Base-by-base conservation (phyloP, 2,329 filamentous ascomycete genomes). In the Leptoxyphium fumago region DNA sequence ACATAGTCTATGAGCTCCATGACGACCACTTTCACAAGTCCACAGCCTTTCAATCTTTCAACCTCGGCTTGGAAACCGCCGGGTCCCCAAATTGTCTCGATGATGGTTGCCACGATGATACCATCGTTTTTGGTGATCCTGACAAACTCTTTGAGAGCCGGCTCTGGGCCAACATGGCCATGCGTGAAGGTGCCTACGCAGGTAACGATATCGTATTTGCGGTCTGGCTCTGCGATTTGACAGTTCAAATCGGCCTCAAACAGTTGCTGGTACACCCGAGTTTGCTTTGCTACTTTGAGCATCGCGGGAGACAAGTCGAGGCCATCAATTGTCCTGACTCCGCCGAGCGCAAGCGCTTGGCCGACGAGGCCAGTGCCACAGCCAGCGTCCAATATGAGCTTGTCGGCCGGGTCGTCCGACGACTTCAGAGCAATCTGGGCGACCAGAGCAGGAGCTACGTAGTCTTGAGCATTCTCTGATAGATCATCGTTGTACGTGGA, bases 161-260 rank as follows among this genome's bases (percentile, higher is more conserved):
- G 58, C 38, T 60, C 55, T 0, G 73, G 71, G 1, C 72, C 73
- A 30, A 77, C 67, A 48, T 77, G 73, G 10, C 70, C 71, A 43
- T 68, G 64, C 0, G 74, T 77, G 47, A 77, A 66, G 2, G 72
- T 75, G 21, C 73, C 73, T 18, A 70, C 66, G 57, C 73, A 77
- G 1, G 67, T 65, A 14, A 75, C 63, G 4, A 67, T 65, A 42
- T 74, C 71, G 49, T 74, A 75, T 2, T 57, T 58, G 9, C 60
- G 60, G 47, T 68, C 63, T 32, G 58, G 55, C 2, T 61, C 51
- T 6, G 5, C 38, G 11, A 76, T 60, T 1, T 55, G 61, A 41
- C 64, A 59, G 14, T 67, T 70, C 47, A 77, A 56, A 50, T 76
- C 72, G 1, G 61, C 65, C 2, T 63, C 53, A 14, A 61, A 58